Conservation (phyloP, 164 flowering plant species). For the Magnolia changhungtana region DNA sequence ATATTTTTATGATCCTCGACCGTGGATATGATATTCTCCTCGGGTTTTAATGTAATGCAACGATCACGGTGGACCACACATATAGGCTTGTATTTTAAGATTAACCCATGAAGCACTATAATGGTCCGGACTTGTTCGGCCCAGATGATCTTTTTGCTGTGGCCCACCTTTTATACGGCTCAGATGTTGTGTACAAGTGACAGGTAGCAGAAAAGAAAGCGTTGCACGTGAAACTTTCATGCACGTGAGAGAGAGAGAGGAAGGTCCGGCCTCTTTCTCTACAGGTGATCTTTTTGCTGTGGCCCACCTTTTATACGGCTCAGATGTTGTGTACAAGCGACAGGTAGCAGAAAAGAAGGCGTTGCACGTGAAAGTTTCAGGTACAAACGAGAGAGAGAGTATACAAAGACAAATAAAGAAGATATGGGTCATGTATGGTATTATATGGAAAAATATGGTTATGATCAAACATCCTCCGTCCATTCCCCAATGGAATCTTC, state of each 20-base stretch:
- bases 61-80: too few species aligned
- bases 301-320: background rate
- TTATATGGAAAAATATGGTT: background rate
- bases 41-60: background rate
- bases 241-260: background rate
- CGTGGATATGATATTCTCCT: background rate
- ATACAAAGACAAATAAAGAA: background rate
- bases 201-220: background rate
- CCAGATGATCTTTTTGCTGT: too few species aligned
- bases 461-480: background rate
- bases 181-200: background rate
- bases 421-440: too few species aligned
- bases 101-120: too few species aligned
- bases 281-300: too few species aligned
- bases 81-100: too few species aligned
- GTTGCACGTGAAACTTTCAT: too few species aligned
- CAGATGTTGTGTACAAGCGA: too few species aligned
- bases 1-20: background rate
- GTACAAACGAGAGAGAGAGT: background rate
- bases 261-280: too few species aligned
- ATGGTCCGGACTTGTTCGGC: too few species aligned
- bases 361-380: background rate
- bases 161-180: background rate
- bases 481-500: slow-evolving; percentile 2
- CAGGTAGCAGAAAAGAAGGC: background rate